phyloP scores from a whole-genome alignment of 768 basidiomycete genomes.

The Hygrophorus pudorinus region DNA sequence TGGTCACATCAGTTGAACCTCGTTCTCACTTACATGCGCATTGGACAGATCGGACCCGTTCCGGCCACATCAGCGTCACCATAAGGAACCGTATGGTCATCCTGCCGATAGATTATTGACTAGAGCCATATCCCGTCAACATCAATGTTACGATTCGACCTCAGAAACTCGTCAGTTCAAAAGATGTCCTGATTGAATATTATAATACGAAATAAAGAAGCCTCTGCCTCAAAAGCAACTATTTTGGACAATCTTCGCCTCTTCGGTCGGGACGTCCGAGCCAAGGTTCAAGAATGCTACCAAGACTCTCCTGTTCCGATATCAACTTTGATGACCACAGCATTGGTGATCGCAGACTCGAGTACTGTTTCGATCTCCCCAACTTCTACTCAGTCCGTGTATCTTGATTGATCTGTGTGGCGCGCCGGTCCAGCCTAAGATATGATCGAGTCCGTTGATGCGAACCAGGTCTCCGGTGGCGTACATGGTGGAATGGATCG shows the following conservation, averaged over 20 bases:
- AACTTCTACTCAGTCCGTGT: slow-evolving; percentile 1
- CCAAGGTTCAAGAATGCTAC: not conserved
- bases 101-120: no score
- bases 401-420: slow-evolving; percentile 2
- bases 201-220: no score
- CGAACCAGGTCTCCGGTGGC: slow-evolving; percentile 1
- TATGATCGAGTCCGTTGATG: not conserved
- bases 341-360: not conserved
- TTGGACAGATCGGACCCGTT: no score
- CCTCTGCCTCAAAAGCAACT: not conserved
- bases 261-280: not conserved
- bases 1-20: no score
- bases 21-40: no score
- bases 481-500: not conserved
- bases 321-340: not conserved
- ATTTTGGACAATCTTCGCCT: not conserved
- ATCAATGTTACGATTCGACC: no score
- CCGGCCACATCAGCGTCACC: no score
- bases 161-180: no score
- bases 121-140: no score
- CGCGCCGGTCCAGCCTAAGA: not conserved
- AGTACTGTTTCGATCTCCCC: slow-evolving; percentile 1
- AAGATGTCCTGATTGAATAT: no score
- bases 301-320: not conserved
- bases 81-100: no score